phyloP scores from a whole-genome alignment of 345 rosid genomes.

The Salix suchowensis region DNA sequence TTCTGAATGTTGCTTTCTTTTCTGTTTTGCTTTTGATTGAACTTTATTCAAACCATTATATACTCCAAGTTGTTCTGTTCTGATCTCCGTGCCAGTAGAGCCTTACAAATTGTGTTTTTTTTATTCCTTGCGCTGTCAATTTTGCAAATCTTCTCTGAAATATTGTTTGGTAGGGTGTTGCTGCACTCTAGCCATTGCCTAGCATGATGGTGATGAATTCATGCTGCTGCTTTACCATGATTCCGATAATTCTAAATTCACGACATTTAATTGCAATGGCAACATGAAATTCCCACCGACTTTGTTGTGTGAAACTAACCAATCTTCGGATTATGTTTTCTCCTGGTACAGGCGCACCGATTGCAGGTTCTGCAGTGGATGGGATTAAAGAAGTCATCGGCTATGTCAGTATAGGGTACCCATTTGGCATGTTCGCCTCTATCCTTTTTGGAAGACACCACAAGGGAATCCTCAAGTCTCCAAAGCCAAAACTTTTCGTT shows the following conservation, averaged over 20 bases:
- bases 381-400: slow-evolving; percentile 70
- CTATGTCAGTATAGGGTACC: slow-evolving; percentile 82
- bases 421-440: slow-evolving; percentile 77
- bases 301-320: not conserved
- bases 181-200: not conserved
- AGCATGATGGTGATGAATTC: not conserved
- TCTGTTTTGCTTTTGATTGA: not conserved
- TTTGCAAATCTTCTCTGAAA: not conserved
- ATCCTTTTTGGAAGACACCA: slow-evolving; percentile 85
- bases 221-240: not conserved
- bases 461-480: slow-evolving; percentile 64
- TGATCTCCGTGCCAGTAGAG: not conserved
- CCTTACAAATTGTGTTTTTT: not conserved
- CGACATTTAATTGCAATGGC: not conserved
- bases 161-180: not conserved
- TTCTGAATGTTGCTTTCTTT: not conserved
- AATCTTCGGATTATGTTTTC: not conserved
- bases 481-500: slow-evolving; percentile 79
- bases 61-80: not conserved
- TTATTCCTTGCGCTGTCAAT: not conserved
- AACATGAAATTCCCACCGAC: not conserved
- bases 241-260: not conserved
- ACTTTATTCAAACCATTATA: not conserved
- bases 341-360: slow-evolving; percentile 70
- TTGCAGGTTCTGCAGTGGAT: slow-evolving; percentile 88